phyloP scores from a whole-genome alignment of 2,329 filamentous ascomycete species.

The Mollisia scopiformis region DNA sequence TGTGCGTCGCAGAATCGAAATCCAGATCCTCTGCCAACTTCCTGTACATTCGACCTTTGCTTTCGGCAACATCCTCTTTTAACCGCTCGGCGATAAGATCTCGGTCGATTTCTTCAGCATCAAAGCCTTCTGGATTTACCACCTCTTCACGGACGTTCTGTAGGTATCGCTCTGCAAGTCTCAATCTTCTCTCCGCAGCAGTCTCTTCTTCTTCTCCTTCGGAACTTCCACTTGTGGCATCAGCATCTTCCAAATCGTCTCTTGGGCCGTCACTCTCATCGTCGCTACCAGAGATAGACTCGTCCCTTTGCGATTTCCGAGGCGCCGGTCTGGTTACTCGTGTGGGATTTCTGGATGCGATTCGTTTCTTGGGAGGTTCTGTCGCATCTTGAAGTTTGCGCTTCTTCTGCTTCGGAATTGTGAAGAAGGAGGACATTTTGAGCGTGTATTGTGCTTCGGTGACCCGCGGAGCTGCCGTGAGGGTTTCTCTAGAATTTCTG shows the following conservation, averaged over 20 bases:
- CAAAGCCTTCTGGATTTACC: slow-evolving; percentile 83
- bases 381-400: slow-evolving; percentile 55
- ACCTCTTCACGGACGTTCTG: slow-evolving; percentile 86
- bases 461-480: neutral
- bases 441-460: neutral
- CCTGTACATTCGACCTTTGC: slow-evolving; percentile 87
- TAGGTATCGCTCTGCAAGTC: slow-evolving; percentile 89
- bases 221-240: slow-evolving; percentile 57
- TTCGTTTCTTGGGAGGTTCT: slow-evolving; percentile 58
- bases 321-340: slow-evolving; percentile 43
- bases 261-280: slow-evolving; percentile 64
- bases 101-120: slow-evolving; percentile 90
- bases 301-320: slow-evolving; percentile 47
- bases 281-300: slow-evolving; percentile 85
- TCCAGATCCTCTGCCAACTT: slow-evolving; percentile 75
- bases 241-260: slow-evolving; percentile 61
- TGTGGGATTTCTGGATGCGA: slow-evolving; percentile 39
- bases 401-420: slow-evolving; percentile 90
- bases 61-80: slow-evolving; percentile 89
- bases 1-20: slow-evolving; percentile 67
- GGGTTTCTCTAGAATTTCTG: neutral
- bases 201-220: slow-evolving; percentile 79
- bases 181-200: slow-evolving; percentile 81
- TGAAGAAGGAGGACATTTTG: slow-evolving; percentile 94
- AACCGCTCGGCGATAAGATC: slow-evolving; percentile 90